Evolutionary conservation across 192 early-diverging fungal genomes (phyloP), one percentile per base, ranked within the genome.

Genomic region (Coemansia brasiliensis): DNA sequence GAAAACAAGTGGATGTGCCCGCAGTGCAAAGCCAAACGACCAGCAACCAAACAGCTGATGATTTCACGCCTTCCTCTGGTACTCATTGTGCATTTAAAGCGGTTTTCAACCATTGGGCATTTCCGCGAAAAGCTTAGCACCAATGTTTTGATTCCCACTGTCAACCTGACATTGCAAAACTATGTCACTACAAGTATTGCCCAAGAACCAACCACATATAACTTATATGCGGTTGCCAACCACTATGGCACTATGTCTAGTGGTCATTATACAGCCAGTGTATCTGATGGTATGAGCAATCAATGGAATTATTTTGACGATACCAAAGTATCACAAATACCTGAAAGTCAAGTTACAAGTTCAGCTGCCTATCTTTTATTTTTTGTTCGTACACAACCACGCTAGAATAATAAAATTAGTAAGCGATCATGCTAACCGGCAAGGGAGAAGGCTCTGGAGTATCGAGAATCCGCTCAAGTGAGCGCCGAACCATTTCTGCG

Each of bases 1-100:
- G 90, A 94, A 40, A 86, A 99, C 67, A 84, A 83, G 40, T 99
- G 96, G 96, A 66, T 83, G 37, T 99, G 96, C 57, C 90, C 94
- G 4, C 49, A 72, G 20, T 98, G 95, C 71, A 89, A 92, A 61
- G 69, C 77, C 13, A 82, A 69, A 15, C 84, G 94, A 5, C 71
- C 82, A 13, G 83, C 94, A 3, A 86, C 83, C 16, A 99, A 99
- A 65, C 77, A 74, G 16, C 61, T 96, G 38, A 82, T 85, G 11
- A 80, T 99, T 11, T 87, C 91, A 1, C 79, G 85, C 21, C 70
- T 97, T 22, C 97, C 97, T 1, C 81, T 88, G 45, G 87, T 99
- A 26, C 72, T 99, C n/a, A 67, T 98, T 46, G 85, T 99, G 48
- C 94, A 98, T 56, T 57, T 99, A 61, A 99, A 98, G 69, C 84